Base-by-base conservation (phyloP, 2,329 filamentous ascomycete species). In the Colletotrichum plurivorum region DNA sequence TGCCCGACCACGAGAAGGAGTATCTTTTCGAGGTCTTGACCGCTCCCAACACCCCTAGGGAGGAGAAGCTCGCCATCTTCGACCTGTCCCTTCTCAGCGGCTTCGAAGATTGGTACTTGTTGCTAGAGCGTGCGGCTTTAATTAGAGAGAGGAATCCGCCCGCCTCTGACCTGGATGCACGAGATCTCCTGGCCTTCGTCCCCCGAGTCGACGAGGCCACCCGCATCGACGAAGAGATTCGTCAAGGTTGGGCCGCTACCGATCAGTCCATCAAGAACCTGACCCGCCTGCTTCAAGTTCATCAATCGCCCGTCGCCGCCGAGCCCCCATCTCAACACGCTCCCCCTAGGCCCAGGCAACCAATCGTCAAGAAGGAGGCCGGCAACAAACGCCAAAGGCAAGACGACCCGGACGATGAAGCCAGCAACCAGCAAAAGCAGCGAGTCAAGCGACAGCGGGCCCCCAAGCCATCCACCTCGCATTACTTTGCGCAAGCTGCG, bases 161-260 rank as follows among this genome's bases (percentile, higher is more conserved):
- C 20, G 46, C 74, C 43, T 55, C 69, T 5, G 73, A 71, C 31
- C 73, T 80, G 10, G 75, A 81, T 20, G 78, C 76, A 4, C 73
- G 74, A 62, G 81, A 82, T 67, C 46, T 80, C 5, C 74, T 80
- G 25, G 72, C 75, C 18, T 79, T 77, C 64, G 64, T 81, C 36
- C 76, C 74, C 71, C 62, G 71, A 12, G 74, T 76, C 27, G 58
- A 76, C 25, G 59, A 72, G 5, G 70, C 70, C 16, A 31, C 65
- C 20, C 51, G 62, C 18, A 58, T 55, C 46, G 70, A 25, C 41
- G 65, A 43, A 15, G 62, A 46, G 55, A 31, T 66, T 31, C 43
- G 67, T 7, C 60, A 71, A 18, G 73, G 76, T 5, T 82, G 80
- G 81, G 73, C 69, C 31, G 71, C 76, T 54, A 82, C 81, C 4